Base-by-base conservation (phyloP, 331 rosid species). In the Arachis monticola region DNA sequence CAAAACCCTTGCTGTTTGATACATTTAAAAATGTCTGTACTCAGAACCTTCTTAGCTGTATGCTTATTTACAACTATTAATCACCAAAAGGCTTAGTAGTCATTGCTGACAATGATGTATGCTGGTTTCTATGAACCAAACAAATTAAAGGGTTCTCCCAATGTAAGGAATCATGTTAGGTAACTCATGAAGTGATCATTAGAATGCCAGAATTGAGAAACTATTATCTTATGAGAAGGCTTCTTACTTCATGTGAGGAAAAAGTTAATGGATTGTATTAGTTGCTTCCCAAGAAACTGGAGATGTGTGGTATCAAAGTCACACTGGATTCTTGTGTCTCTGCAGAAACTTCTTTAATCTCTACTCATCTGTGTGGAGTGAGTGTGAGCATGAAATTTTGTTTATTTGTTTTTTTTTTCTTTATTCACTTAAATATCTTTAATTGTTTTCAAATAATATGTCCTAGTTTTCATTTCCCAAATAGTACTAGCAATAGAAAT, bases 211-310 rank as follows among this genome's bases (percentile, higher is more conserved):
- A 44, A 45, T 27, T 27, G 30, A 27, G 30, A 27, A 27, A 1
- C 30, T 72, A 63, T 75, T 10, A 53, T 55, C 77, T 55, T 58
- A 12, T 17, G 35, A 67, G 40, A 66, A 77, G 51, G 53, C 17
- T 46, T 8, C 46, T 27, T 5, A 64, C 32, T 17, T 10, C 46
- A 38, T 55, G 58, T 47, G 7, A 38, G n/a, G 45, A 51, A 11
- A 64, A 61, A 32, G 62, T 7, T 48, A 45, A 67, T 41, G 72
- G 31, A 45, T 70, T 22, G 42, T 51, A 70, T 70, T 4, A 61
- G 42, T 63, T 63, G 68, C 50, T 72, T 51, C 63, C 77, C 13
- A 46, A 71, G 51, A 81, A 67, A 72, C 31, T 40, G 65, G 58
- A 53, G 67, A 62, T 61, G 58, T 55, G 27, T 70, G 70, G 46